Base-by-base conservation (phyloP, 2,329 filamentous ascomycete species). In the Ophiobolus disseminans region DNA sequence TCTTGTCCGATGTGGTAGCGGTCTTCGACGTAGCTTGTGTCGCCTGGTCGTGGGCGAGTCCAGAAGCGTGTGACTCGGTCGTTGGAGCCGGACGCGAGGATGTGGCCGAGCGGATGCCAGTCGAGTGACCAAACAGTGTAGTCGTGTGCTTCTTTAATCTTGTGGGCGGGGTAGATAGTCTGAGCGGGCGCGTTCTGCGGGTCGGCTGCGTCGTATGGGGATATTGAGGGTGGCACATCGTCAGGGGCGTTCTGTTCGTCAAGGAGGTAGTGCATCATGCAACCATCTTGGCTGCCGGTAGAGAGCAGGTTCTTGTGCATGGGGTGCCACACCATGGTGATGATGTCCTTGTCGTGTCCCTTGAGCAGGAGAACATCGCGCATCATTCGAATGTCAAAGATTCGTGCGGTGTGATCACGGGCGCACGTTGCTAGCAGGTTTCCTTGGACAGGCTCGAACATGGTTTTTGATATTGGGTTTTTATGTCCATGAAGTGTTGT, bases 351-450 rank as follows among this genome's bases (percentile, higher is more conserved):
- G 62, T 97, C 92, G 69, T 97, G 92, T 6, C 94, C 94, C 61
- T 93, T 89, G 17, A 99, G 83, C 37, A 97, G 84, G 62, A 91
- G 90, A 46, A 97, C 92, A 72, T 99, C 94, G 55, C 94, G 89
- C 94, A 99, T 97, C 89, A 96, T 96, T 39, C 94, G 86, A 46
- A 99, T 81, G 71, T 99, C 94, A 66, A 97, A 97, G 36, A 99
- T 86, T 51, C 94, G 86, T 7, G 92, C 91, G 1, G 90, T 96
- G 71, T 96, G 90, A 66, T 99, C 94, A 69, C 94, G 85, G 34
- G 92, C 94, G 23, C 91, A 95, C 0, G 94, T 97, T 26, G 93
- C 94, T 38, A 99, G 82, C 53, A 96, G 88, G 57, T 88, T 83
- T 22, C 90, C 92, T 65, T 90, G 88, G 8, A 90, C 86, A 41